Conservation (phyloP, 441 rosid species). For the Adansonia madagascariensis region DNA sequence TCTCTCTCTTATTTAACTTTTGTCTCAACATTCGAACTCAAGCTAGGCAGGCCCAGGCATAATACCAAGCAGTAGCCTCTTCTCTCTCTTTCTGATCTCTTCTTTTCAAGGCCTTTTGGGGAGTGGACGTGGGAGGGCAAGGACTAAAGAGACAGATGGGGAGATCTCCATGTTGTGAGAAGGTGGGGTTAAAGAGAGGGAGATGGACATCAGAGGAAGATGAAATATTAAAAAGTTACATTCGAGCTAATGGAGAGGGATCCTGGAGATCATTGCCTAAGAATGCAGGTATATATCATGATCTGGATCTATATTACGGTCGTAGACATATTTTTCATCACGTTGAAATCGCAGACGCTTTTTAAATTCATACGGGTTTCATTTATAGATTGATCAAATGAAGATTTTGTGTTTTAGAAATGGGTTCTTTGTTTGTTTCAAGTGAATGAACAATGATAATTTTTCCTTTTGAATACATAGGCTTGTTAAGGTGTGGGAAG, state of each 20-base stretch:
- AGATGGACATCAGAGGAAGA: conserved; percentile 86
- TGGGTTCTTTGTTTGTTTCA: neutral
- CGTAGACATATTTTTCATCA: too few relatives aligned
- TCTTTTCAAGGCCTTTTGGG: neutral
- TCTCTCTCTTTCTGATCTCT: conserved; percentile 17
- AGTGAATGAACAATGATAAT: neutral
- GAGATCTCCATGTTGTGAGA: conserved; percentile 81
- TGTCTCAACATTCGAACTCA: neutral
- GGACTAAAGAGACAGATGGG: conserved; percentile 48
- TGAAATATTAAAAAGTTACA: conserved; percentile 55
- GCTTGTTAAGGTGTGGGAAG: conserved; percentile 84
- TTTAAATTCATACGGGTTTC: neutral
- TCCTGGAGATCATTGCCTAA: conserved; percentile 82
- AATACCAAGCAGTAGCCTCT: neutral
- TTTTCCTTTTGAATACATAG: conserved; percentile 30
- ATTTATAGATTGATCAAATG: neutral
- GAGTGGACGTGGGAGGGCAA: conserved; percentile 24
- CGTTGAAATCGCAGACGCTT: too few relatives aligned
- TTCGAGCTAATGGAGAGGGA: conserved; percentile 73
- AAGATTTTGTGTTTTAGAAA: neutral
- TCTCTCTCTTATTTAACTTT: too few relatives aligned
- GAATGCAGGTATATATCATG: conserved; percentile 60
- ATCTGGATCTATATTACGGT: too few relatives aligned
- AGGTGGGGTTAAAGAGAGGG: conserved; percentile 75
- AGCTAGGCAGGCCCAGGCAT: neutral